These are phyloP conservation scores for Cladosporium sp. DNA, from an alignment of 2,329 filamentous ascomycete genomes.

Conservation along the genomic window DNA sequence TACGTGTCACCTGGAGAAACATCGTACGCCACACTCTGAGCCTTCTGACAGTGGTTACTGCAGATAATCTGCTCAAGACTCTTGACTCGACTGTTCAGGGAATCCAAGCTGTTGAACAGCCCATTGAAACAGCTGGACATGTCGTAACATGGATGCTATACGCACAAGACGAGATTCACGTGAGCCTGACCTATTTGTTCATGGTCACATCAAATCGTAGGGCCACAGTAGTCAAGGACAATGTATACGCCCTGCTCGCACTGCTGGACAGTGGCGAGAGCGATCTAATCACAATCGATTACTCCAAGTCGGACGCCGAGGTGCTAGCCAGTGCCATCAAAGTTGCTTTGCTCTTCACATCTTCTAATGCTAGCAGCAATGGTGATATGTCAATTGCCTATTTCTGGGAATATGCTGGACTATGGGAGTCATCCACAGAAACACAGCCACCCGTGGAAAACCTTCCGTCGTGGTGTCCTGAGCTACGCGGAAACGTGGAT, in stretches of 20 bases:
- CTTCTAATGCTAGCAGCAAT: not conserved
- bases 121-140: not conserved
- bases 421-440: not conserved
- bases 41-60: not conserved
- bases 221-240: not conserved
- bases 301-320: not conserved
- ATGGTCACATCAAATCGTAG: not conserved
- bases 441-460: not conserved
- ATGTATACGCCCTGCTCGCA: not conserved
- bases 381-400: not conserved
- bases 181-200: not conserved
- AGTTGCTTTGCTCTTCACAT: not conserved
- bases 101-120: not conserved
- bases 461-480: not conserved
- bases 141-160: not conserved
- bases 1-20: not conserved
- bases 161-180: not conserved
- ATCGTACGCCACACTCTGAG: not conserved
- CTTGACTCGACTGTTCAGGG: not conserved
- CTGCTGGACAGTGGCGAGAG: not conserved
- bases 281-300: not conserved
- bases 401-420: not conserved
- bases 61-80: not conserved
- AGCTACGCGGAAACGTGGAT: not conserved
- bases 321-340: not conserved